Conservation (phyloP, 2,329 filamentous ascomycete species). For the Beauveria sp. region DNA sequence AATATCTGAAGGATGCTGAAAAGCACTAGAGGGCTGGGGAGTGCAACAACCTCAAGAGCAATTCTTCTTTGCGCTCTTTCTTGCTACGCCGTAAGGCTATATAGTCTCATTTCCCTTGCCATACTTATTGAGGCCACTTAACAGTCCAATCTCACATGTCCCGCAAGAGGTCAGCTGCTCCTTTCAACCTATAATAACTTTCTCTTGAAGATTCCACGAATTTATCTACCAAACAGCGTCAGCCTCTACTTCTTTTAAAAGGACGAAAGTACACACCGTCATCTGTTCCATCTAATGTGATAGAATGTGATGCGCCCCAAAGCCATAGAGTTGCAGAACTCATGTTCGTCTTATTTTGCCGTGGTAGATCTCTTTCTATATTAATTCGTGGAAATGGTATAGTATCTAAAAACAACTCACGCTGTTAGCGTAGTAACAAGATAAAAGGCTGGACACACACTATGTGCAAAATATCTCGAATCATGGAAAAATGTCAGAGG, state of each 20-base stretch:
- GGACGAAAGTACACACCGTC: slow-evolving; percentile 10
- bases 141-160: background rate
- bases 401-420: too few relatives aligned
- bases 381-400: slow-evolving; percentile 12
- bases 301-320: slow-evolving; percentile 15
- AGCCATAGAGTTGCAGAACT: slow-evolving; percentile 17
- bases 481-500: slow-evolving; percentile 12
- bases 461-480: slow-evolving; percentile 9
- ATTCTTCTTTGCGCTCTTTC: too few relatives aligned
- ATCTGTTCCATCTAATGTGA: slow-evolving; percentile 16
- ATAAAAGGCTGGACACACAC: background rate
- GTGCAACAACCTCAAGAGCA: too few relatives aligned
- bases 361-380: slow-evolving; percentile 14
- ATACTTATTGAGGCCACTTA: too few relatives aligned
- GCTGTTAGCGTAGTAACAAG: background rate
- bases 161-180: background rate
- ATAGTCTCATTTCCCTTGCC: too few relatives aligned
- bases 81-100: too few relatives aligned
- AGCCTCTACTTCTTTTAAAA: background rate
- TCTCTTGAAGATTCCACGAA: background rate
- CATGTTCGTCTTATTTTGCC: slow-evolving; percentile 1
- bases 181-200: background rate
- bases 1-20: too few relatives aligned
- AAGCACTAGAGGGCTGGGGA: too few relatives aligned
- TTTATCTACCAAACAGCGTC: background rate